phyloP scores from a whole-genome alignment of 495 filamentous ascomycete genomes.

The Friedmanniomyces endolithicus region DNA sequence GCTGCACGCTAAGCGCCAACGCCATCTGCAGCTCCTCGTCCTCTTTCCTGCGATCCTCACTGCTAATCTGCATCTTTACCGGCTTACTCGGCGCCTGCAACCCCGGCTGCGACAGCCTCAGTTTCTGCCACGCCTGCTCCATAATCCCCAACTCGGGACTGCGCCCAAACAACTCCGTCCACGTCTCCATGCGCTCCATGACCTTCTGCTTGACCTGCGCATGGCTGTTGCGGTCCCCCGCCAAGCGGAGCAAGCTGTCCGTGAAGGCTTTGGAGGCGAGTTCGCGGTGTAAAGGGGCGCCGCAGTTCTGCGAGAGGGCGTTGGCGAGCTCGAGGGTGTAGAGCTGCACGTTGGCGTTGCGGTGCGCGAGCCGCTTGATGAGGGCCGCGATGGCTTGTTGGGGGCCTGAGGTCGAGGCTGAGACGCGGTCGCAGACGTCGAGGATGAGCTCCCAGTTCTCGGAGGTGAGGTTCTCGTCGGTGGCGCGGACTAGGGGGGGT shows the following conservation, averaged over 20 bases:
- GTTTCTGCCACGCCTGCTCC: conserved; percentile 83
- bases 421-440: conserved; percentile 93
- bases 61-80: conserved; percentile 79
- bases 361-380: conserved; percentile 91
- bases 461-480: conserved; percentile 92
- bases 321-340: conserved; percentile 97
- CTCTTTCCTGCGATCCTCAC: conserved; percentile 82
- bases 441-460: conserved; percentile 99
- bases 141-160: conserved; percentile 94
- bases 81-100: conserved; percentile 86
- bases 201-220: conserved; percentile 95
- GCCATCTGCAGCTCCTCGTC: conserved; percentile 98
- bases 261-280: conserved; percentile 90
- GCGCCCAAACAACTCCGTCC: conserved; percentile 84
- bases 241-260: conserved; percentile 80
- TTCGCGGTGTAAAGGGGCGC: conserved; percentile 80
- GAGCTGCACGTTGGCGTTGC: conserved; percentile 98
- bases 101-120: conserved; percentile 81
- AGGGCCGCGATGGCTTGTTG: conserved; percentile 88
- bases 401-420: conserved; percentile 52
- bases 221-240: conserved; percentile 86
- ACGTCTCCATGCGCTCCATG: conserved; percentile 88
- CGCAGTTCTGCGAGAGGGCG: conserved; percentile 90
- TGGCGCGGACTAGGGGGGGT: conserved; percentile 70
- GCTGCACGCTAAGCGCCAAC: conserved; percentile 78